phyloP scores from a whole-genome alignment of 441 rosid genomes.

The Erodium trifolium region DNA sequence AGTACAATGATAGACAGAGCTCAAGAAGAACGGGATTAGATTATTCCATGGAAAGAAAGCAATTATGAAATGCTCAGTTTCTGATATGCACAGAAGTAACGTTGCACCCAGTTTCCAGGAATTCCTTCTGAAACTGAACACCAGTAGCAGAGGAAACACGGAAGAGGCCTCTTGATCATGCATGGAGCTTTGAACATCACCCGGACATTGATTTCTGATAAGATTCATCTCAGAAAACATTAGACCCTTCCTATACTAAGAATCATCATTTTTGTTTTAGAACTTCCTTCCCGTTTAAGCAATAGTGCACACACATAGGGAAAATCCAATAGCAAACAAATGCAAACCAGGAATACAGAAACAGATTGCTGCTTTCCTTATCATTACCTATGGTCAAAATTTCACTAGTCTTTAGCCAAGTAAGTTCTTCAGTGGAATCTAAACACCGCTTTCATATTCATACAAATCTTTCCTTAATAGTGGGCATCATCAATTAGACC shows the following conservation, averaged over 20 bases:
- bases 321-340: not conserved
- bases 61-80: not conserved
- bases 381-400: not conserved
- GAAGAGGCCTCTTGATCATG: not conserved
- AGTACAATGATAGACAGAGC: not conserved
- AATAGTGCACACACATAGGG: not conserved
- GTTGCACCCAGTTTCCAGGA: not conserved
- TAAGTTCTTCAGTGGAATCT: not conserved
- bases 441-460: not conserved
- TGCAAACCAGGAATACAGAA: not conserved
- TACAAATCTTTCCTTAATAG: not conserved
- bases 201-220: not conserved
- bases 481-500: not conserved
- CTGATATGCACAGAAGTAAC: not conserved
- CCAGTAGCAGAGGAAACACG: not conserved
- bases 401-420: not conserved
- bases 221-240: not conserved
- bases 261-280: not conserved
- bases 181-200: not conserved
- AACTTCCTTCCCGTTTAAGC: constrained; percentile 1
- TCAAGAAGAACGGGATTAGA: not conserved
- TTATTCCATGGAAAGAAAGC: not conserved
- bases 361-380: not conserved
- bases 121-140: not conserved
- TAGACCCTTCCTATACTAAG: not conserved